Evolutionary conservation across 2,329 filamentous ascomycete species (phyloP).

Genomic region (Ustulina deusta): DNA sequence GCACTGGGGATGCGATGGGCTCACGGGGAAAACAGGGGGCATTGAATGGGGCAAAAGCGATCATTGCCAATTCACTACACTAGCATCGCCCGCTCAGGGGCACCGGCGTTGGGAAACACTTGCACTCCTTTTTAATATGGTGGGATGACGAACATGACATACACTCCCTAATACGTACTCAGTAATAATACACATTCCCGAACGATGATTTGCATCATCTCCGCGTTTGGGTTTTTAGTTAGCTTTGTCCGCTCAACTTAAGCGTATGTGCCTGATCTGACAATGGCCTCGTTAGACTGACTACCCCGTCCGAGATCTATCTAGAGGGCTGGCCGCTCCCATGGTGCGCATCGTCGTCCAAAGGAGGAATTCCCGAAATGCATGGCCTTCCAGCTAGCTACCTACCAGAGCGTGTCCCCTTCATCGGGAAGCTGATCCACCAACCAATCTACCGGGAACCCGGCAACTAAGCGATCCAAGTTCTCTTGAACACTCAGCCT

Average conservation of each 20-base stretch:
- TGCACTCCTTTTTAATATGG: constrained; percentile 25
- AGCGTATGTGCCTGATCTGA: neutral
- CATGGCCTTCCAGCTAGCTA: too few species aligned
- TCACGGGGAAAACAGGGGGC: constrained; percentile 5
- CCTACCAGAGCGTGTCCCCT: constrained; percentile 43
- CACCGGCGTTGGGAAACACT: constrained; percentile 26
- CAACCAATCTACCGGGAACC: constrained; percentile 30
- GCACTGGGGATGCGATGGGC: neutral
- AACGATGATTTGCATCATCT: neutral
- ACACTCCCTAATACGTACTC: constrained; percentile 23
- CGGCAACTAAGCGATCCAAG: constrained; percentile 36
- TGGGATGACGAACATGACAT: constrained; percentile 13
- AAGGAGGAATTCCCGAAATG: neutral
- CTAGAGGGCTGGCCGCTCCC: neutral
- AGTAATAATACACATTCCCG: constrained; percentile 5
- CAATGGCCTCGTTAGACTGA: neutral
- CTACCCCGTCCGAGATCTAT: neutral
- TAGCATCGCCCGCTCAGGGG: constrained; percentile 29
- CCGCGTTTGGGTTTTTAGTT: neutral
- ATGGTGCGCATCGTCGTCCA: neutral
- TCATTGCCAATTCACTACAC: constrained; percentile 19
- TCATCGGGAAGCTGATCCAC: constrained; percentile 47
- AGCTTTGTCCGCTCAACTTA: neutral
- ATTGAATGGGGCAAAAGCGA: constrained; percentile 10
- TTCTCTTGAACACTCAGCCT: constrained; percentile 46